Evolutionary conservation across 2,329 filamentous ascomycete species (phyloP).

Genomic region (Clonostachys rosea): DNA sequence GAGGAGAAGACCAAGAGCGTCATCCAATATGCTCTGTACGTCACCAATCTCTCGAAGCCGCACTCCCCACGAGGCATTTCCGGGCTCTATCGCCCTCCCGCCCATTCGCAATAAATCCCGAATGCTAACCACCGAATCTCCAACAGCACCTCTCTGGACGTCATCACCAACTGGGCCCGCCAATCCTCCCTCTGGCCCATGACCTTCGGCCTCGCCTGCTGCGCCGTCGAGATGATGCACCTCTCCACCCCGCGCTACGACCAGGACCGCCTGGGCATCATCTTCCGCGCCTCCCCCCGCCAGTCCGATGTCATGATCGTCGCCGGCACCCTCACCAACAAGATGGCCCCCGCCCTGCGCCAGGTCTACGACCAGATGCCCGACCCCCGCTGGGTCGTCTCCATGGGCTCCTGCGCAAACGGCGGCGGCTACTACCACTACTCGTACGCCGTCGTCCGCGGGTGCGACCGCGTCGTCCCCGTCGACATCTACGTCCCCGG

Average conservation of each 20-base stretch:
- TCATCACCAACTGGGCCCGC: conserved; percentile 78
- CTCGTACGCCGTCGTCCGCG: conserved; percentile 72
- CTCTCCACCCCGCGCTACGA: conserved; percentile 84
- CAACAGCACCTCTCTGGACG: conserved; percentile 68
- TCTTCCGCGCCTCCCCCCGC: conserved; percentile 82
- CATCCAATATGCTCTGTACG: conserved; percentile 83
- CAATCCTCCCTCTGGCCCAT: conserved; percentile 85
- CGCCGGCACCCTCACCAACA: conserved; percentile 88
- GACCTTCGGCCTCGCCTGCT: conserved; percentile 86
- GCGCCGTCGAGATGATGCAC: conserved; percentile 91
- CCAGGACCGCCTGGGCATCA: conserved; percentile 83
- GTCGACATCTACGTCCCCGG: conserved; percentile 79
- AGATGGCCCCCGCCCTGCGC: conserved; percentile 88
- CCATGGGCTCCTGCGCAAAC: conserved; percentile 82
- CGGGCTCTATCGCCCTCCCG: too few species aligned
- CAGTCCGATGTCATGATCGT: conserved; percentile 94
- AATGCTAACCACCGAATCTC: not conserved
- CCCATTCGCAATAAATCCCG: too few species aligned
- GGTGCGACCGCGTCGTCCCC: conserved; percentile 72
- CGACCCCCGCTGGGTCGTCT: conserved; percentile 79
- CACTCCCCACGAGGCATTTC: not conserved
- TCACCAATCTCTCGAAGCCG: conserved; percentile 11
- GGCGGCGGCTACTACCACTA: conserved; percentile 87
- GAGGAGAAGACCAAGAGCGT: conserved; percentile 76
- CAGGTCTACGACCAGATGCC: conserved; percentile 97